Evolutionary conservation across 441 rosid genomes (phyloP).

Genomic region (Croton setiger): DNA sequence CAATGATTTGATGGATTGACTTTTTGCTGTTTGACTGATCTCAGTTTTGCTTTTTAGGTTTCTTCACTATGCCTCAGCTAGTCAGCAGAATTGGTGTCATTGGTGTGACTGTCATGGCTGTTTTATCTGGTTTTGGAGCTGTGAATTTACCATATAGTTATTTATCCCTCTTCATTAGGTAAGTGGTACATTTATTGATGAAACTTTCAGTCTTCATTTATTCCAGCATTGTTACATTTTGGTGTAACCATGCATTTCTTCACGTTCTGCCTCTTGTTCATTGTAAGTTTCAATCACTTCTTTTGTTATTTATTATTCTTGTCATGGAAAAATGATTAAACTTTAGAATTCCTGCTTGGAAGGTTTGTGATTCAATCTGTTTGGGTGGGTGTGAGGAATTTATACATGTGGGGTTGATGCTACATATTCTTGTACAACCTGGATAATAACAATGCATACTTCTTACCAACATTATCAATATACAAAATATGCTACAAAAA

Average conservation of each 20-base stretch:
- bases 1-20: constrained; percentile 1
- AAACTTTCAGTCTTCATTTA: neutral
- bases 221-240: neutral
- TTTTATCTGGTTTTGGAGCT: constrained; percentile 98
- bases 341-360: neutral
- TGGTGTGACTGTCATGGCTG: constrained; percentile 98
- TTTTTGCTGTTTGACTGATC: constrained; percentile 12
- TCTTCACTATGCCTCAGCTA: constrained; percentile 93
- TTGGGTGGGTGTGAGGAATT: too few species aligned
- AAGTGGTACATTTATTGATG: constrained; percentile 2
- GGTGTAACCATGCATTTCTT: neutral
- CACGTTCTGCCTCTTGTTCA: neutral
- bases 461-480: too few species aligned
- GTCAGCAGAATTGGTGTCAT: constrained; percentile 98
- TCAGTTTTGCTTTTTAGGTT: constrained; percentile 51
- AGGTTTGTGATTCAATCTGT: too few species aligned
- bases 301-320: neutral
- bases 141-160: constrained; percentile 98
- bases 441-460: too few species aligned
- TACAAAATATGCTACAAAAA: too few species aligned
- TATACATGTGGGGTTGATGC: too few species aligned
- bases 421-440: too few species aligned
- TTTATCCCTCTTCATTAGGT: constrained; percentile 96
- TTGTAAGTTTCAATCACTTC: neutral
- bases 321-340: neutral